These are phyloP conservation scores for Abrus precatorius DNA, from an alignment of 306 rosid species.

Conservation along the genomic window DNA sequence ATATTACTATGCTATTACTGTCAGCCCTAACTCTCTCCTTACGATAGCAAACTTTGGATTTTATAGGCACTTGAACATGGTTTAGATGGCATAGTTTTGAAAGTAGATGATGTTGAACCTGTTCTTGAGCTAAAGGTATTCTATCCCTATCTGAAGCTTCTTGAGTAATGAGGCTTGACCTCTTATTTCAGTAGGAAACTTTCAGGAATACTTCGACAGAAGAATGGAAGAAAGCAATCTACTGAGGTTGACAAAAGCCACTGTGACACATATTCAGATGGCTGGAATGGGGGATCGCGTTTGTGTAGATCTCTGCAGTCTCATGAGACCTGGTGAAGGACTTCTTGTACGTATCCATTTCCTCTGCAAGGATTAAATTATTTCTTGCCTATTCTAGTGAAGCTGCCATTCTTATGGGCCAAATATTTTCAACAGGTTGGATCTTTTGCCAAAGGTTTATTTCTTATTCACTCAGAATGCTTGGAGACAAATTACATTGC, in stretches of 20 bases:
- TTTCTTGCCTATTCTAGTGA: slow-evolving; percentile 26
- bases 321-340: slow-evolving; percentile 95
- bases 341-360: slow-evolving; percentile 70
- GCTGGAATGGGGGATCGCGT: slow-evolving; percentile 97
- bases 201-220: slow-evolving; percentile 90
- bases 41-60: slow-evolving; percentile 35
- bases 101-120: slow-evolving; percentile 77
- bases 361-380: slow-evolving; percentile 13
- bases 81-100: slow-evolving; percentile 87
- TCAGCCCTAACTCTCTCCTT: slow-evolving; percentile 29
- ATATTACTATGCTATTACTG: neutral
- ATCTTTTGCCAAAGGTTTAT: slow-evolving; percentile 89
- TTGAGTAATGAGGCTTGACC: slow-evolving; percentile 36
- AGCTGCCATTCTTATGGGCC: slow-evolving; percentile 18
- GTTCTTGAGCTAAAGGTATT: slow-evolving; percentile 86
- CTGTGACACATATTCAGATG: slow-evolving; percentile 69
- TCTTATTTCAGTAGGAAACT: slow-evolving; percentile 56
- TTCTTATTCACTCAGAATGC: slow-evolving; percentile 94
- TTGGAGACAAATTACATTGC: slow-evolving; percentile 92
- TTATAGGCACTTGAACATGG: slow-evolving; percentile 88
- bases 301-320: slow-evolving; percentile 94
- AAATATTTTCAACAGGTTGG: slow-evolving; percentile 70
- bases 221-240: slow-evolving; percentile 71
- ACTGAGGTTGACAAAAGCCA: slow-evolving; percentile 79
- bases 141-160: slow-evolving; percentile 38